phyloP scores from a whole-genome alignment of 495 filamentous ascomycete genomes.

The Trichoderma asperelloides region DNA sequence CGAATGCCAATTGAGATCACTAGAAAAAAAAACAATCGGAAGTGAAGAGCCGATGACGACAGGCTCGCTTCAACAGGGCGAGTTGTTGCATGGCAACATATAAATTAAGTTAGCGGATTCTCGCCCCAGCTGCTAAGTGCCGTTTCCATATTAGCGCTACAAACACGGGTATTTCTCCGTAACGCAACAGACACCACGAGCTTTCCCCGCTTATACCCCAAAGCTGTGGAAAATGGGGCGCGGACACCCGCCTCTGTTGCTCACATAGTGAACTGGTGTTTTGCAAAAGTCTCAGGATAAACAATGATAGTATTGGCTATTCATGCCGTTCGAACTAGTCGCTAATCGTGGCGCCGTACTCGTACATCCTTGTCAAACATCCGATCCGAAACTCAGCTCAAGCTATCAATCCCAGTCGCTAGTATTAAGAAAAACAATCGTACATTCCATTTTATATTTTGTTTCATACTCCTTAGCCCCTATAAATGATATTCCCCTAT shows the following conservation, averaged over 20 bases:
- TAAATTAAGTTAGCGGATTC: not conserved
- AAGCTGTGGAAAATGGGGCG: not conserved
- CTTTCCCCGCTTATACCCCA: not conserved
- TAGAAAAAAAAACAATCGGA: not conserved
- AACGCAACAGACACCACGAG: not conserved
- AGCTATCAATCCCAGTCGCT: not conserved
- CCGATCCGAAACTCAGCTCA: not conserved
- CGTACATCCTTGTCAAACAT: not conserved
- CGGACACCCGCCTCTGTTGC: no score
- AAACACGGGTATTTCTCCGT: not conserved
- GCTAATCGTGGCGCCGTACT: no score
- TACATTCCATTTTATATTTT: conserved; percentile 6
- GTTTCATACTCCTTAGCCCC: not conserved
- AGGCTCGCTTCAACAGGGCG: not conserved
- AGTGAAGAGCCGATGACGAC: not conserved
- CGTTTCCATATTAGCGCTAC: not conserved
- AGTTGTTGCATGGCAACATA: not conserved
- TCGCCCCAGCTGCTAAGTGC: not conserved
- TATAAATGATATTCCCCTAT: not conserved
- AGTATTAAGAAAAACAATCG: not conserved
- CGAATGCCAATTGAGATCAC: not conserved
- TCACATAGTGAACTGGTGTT: no score
- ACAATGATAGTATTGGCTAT: no score
- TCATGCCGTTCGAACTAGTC: no score
- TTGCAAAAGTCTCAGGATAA: no score